Base-by-base conservation (phyloP, 371 early-diverging fungal species). In the Saksenaea vasiformis region DNA sequence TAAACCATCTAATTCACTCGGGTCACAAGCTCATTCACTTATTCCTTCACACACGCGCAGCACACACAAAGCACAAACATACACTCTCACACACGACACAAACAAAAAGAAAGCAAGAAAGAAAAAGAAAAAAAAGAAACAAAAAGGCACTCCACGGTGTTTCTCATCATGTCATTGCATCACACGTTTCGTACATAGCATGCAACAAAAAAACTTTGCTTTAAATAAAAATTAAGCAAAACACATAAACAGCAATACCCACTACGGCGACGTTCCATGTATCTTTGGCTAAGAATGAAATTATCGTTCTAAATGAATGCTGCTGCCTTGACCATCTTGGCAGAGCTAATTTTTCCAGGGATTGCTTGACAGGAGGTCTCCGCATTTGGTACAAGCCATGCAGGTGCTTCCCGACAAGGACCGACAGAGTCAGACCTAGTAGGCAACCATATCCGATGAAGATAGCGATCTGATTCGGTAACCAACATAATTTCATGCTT, bases 381-480 rank as follows among this genome's bases (percentile, higher is more conserved):
- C 28, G 60, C n/a, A 55, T 55, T 56, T 60, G 27, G 19, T 39
- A 14, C 27, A 3, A 36, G 9, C 51, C 35, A 64, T 43, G 44
- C 19, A 54, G n/a, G 54, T 43, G 55, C 14, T 24, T 38, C 8
- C 15, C 28, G 22, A 22, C 36, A 17, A 71, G 19, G 1, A 24
- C 41, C 9, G 61, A 0, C 0, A 82, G 0, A 0, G 77, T 71
- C 13, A 67, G 3, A 1, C 47, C 59, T 0, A 63, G 17, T 0
- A 73, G 37, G 31, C 63, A 75, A 0, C 63, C 77, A 55, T 82
- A 82, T 1, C 61, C 56, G 24, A 79, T 62, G 19, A 78, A 79
- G 5, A 82, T 58, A 4, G 53, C 56, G 0, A 82, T 56, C 27
- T 82, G 79, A 55, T 77, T 67, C 0, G 82, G 82, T 2, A 82